Percentiles rank a stretch among this genome's conserved stretches.
These are phyloP conservation scores for Trapa incisa DNA, from an alignment of 345 rosid genomes.

Conservation along the genomic window DNA sequence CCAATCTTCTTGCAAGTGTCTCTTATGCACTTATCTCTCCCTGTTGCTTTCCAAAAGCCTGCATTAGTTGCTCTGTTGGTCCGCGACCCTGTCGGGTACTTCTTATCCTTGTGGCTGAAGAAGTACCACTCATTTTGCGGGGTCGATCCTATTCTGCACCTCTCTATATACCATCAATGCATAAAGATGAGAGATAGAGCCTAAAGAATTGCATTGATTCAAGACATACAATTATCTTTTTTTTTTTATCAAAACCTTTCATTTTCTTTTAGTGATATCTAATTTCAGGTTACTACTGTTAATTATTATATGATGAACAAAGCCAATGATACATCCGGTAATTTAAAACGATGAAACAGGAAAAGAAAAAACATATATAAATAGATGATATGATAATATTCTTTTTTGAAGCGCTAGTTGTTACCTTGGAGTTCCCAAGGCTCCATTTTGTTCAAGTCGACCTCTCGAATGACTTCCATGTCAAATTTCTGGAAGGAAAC, in stretches of 20 bases:
- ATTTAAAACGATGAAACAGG: no score
- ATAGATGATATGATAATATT: neutral
- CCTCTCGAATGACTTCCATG: constrained; percentile 91
- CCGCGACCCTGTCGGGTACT: constrained; percentile 91
- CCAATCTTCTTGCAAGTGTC: constrained; percentile 76
- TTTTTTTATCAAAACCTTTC: no score
- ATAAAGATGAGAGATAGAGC: neutral
- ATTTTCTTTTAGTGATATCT: no score
- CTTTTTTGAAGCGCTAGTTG: neutral
- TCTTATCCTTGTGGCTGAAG: constrained; percentile 91
- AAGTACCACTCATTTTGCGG: constrained; percentile 96
- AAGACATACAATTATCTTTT: no score
- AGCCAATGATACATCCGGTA: no score
- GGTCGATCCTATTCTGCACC: constrained; percentile 79
- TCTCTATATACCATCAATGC: constrained; percentile 28
- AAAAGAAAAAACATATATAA: neutral
- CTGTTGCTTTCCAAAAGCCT: constrained; percentile 98
- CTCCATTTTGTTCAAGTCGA: constrained; percentile 91
- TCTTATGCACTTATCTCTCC: constrained; percentile 81
- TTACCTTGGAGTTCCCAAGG: constrained; percentile 98
- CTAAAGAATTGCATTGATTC: neutral
- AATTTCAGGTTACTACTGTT: neutral
- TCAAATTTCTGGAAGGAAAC: constrained; percentile 86
- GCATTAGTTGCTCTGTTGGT: constrained; percentile 88
- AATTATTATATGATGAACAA: neutral